These are phyloP conservation scores for Diatrype stigma DNA, from an alignment of 2,329 filamentous ascomycete species.

Conservation along the genomic window DNA sequence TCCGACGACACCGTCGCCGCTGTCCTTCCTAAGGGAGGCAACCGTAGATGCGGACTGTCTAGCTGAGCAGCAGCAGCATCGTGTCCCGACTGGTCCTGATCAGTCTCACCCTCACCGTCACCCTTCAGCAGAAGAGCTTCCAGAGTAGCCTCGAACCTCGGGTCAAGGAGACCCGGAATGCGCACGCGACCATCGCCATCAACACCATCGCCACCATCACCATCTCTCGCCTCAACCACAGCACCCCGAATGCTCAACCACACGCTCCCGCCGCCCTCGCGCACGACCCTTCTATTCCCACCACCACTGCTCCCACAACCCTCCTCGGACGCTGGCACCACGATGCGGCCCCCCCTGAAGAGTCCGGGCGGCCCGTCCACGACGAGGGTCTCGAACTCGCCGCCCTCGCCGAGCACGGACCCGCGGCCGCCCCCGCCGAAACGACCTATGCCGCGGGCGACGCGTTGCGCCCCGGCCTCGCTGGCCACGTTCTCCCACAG, in stretches of 20 bases:
- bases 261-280: constrained; percentile 73
- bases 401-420: constrained; percentile 83
- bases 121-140: constrained; percentile 34
- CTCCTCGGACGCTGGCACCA: too few relatives aligned
- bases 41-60: constrained; percentile 5
- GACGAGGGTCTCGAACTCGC: constrained; percentile 92
- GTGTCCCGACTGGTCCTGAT: constrained; percentile 1
- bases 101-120: neutral
- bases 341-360: constrained; percentile 65
- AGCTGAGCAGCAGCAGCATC: neutral
- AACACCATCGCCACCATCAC: constrained; percentile 4
- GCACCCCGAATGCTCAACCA: constrained; percentile 63
- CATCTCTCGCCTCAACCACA: constrained; percentile 42
- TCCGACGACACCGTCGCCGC: constrained; percentile 1
- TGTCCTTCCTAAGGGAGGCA: constrained; percentile 3
- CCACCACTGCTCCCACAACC: too few relatives aligned
- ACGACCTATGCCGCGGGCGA: constrained; percentile 53
- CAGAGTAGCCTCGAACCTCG: constrained; percentile 46
- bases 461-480: constrained; percentile 38
- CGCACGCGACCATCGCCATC: constrained; percentile 39
- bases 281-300: constrained; percentile 47
- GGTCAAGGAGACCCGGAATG: constrained; percentile 64
- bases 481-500: constrained; percentile 78
- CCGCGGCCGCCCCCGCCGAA: constrained; percentile 65
- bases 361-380: constrained; percentile 70